Percentiles rank a stretch among this genome's conserved stretches.
These are phyloP conservation scores for Phalaenopsis equestris DNA, from an alignment of 106 monocot genomes.

Conservation along the genomic window DNA sequence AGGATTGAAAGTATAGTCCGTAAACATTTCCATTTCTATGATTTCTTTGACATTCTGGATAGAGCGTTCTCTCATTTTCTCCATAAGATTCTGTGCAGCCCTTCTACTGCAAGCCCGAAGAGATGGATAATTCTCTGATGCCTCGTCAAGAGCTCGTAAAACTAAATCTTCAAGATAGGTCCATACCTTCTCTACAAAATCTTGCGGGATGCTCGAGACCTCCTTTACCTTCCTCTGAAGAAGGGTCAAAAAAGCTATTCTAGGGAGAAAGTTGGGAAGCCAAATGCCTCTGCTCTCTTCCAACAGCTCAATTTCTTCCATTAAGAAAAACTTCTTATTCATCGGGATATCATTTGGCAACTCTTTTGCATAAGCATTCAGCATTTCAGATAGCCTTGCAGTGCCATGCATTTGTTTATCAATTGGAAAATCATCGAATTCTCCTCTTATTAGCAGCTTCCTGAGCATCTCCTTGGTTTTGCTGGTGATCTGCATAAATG, in stretches of 20 bases:
- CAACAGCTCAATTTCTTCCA: slow-evolving; percentile 35
- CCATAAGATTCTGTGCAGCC: slow-evolving; percentile 19
- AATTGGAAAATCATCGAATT: slow-evolving; percentile 23
- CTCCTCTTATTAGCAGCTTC: slow-evolving; percentile 27
- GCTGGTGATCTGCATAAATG: slow-evolving; percentile 25
- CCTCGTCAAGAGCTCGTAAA: not conserved
- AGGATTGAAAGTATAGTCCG: slow-evolving; percentile 16
- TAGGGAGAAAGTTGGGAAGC: not conserved
- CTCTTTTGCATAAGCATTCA: not conserved
- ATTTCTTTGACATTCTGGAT: slow-evolving; percentile 15
- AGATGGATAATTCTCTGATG: slow-evolving; percentile 28
- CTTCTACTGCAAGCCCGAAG: slow-evolving; percentile 11
- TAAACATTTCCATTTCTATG: slow-evolving; percentile 31
- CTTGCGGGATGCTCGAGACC: not conserved
- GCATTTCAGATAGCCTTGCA: slow-evolving; percentile 32
- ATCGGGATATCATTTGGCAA: slow-evolving; percentile 5
- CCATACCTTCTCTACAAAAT: slow-evolving; percentile 1
- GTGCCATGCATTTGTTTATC: slow-evolving; percentile 24
- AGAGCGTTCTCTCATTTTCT: slow-evolving; percentile 20
- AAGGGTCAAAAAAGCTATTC: not conserved
- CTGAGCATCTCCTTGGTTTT: slow-evolving; percentile 10
- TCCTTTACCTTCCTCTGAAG: slow-evolving; percentile 2
- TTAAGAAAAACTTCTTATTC: slow-evolving; percentile 8
- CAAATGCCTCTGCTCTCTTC: slow-evolving; percentile 25
- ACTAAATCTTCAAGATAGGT: slow-evolving; percentile 15